Evolutionary conservation across 306 rosid genomes (phyloP).

Genomic region (Rosa rugosa): DNA sequence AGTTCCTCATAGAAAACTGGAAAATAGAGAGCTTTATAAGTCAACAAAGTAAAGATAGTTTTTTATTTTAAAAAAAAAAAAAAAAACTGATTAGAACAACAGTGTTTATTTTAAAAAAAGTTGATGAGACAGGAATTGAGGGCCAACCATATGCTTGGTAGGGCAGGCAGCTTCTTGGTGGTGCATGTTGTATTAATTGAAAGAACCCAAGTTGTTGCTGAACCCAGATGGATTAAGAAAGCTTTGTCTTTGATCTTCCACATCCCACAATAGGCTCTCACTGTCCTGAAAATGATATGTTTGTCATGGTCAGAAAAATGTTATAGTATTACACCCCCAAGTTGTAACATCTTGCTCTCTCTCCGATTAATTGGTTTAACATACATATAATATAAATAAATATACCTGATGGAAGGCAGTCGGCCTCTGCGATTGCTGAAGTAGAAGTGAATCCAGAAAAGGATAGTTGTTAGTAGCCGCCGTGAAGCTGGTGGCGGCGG

Average conservation of each 20-base stretch:
- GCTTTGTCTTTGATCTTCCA: constrained; percentile 73
- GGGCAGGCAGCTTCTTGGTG: constrained; percentile 40
- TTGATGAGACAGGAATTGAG: constrained; percentile 37
- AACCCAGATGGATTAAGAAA: constrained; percentile 65
- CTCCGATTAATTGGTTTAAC: not conserved
- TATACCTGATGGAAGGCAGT: constrained; percentile 51
- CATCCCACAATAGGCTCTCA: constrained; percentile 64
- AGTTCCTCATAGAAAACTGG: not conserved
- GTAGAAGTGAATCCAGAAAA: constrained; percentile 38
- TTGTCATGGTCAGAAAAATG: constrained; percentile 17
- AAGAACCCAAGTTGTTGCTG: constrained; percentile 54
- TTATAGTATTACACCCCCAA: not conserved
- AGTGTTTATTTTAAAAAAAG: not conserved
- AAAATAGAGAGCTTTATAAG: not conserved
- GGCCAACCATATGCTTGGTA: constrained; percentile 53
- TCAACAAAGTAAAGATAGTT: not conserved
- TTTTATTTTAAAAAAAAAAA: too few relatives aligned
- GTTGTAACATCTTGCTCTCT: not conserved
- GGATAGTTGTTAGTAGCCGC: constrained; percentile 34
- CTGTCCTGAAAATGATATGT: constrained; percentile 60
- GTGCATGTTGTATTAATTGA: constrained; percentile 35
- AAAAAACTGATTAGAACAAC: not conserved
- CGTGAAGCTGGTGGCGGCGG: constrained; percentile 19
- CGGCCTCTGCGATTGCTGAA: constrained; percentile 48
- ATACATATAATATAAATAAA: not conserved